Base-by-base conservation (phyloP, 768 basidiomycete genomes). In the Termitomyces sp. region DNA sequence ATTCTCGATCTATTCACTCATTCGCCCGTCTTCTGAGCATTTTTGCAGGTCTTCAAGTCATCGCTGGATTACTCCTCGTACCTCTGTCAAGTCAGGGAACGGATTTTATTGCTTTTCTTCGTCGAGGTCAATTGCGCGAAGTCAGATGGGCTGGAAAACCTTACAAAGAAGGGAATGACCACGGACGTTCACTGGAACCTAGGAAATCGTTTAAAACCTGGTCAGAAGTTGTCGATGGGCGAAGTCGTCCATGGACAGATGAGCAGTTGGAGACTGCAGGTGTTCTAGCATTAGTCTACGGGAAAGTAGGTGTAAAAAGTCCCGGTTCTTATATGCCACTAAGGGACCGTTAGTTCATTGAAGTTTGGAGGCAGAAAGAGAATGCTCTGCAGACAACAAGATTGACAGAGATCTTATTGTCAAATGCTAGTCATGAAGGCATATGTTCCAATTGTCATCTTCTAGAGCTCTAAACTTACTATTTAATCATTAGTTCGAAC, bases 341-440 rank as follows among this genome's bases (percentile, higher is more conserved):
- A 22, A 53, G 36, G 14, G 41, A 56, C 22, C n/a, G n/a, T 16
- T 57, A 87, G 82, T 92, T 91, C 74, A 91, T 92, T 60, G 87
- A 88, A 65, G 90, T 91, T 7, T 92, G 90, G 90, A 72, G 90
- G 60, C 85, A 92, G 68, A 91, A 90, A 68, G 88, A 92, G 67
- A 80, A 73, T 41, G 88, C 87, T 2, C 65, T 89, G 57, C 82
- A 87, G 59, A 81, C 82, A 5, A 91, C 84, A 36, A 86, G 85
- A 67, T 71, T 92, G 24, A 90, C 89, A 3, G 87, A 85, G 54
- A 71, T 92, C 13, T 66, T 94, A 37, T 72, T 94, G 8, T 86
- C 87, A 7, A 92, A 94, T 69, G 90, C 90, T 5, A 87, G 84
- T 60, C 90, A 94, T 65, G 91, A 92, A 77, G 87, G 88, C 83